Evolutionary conservation across 768 basidiomycete species (phyloP).

Genomic region (Xerocomellus amylosporus): DNA sequence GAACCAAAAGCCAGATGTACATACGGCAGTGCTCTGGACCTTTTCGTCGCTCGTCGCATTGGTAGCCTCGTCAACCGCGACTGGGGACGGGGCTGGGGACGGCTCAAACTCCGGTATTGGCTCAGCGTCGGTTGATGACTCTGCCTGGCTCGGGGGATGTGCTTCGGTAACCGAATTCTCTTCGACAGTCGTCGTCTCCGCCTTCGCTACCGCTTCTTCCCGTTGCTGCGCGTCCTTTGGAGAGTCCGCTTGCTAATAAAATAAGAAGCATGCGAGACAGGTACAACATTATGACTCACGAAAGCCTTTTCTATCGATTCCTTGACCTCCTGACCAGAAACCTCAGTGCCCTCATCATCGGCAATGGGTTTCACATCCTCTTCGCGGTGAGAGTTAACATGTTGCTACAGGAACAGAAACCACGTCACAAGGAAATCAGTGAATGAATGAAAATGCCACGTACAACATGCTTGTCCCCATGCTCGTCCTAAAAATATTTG

Average conservation of each 20-base stretch:
- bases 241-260: conserved; percentile 29
- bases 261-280: not conserved
- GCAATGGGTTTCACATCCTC: conserved; percentile 12
- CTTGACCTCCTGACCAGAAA: conserved; percentile 30
- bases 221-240: conserved; percentile 30
- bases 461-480: conserved; percentile 17
- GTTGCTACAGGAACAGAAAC: conserved; percentile 16
- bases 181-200: not conserved
- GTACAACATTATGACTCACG: conserved; percentile 17
- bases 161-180: not conserved
- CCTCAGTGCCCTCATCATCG: conserved; percentile 33
- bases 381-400: conserved; percentile 6
- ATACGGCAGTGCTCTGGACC: conserved; percentile 11
- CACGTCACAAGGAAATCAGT: not conserved
- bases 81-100: not conserved
- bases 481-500: conserved; percentile 12
- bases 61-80: not conserved
- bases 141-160: not conserved
- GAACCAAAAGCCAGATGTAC: conserved; percentile 3
- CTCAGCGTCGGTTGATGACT: not conserved
- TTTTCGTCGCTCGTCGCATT: conserved; percentile 7
- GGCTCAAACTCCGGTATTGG: not conserved
- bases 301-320: conserved; percentile 28
- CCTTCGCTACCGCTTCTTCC: conserved; percentile 22
- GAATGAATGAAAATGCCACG: not conserved